Conservation (phyloP, 2,329 filamentous ascomycete species). For the Lecanicillium sp. region DNA sequence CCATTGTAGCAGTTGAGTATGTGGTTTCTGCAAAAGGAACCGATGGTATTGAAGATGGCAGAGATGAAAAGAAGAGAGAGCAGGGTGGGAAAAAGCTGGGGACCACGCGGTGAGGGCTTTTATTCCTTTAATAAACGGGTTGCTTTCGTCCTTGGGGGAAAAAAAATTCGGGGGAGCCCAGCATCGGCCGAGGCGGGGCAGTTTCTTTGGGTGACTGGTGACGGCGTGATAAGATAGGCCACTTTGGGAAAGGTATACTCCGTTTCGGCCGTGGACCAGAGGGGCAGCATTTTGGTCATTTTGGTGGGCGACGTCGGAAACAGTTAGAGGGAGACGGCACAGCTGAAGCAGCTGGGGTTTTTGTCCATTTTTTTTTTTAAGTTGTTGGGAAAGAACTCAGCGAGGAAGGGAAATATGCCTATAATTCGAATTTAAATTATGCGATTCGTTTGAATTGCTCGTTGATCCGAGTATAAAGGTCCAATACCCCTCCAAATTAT, state of each 20-base stretch:
- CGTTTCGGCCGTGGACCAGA: not conserved
- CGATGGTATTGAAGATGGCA: slow-evolving; percentile 8
- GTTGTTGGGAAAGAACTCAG: too few relatives aligned
- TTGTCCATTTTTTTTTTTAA: not conserved
- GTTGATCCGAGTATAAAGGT: too few relatives aligned
- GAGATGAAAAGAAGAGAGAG: slow-evolving; percentile 2
- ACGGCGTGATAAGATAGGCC: slow-evolving; percentile 7
- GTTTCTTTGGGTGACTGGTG: not conserved
- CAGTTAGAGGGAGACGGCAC: too few relatives aligned
- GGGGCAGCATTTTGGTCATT: not conserved
- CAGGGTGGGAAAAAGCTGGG: slow-evolving; percentile 2
- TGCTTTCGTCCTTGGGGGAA: slow-evolving; percentile 7
- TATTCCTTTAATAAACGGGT: slow-evolving; percentile 4
- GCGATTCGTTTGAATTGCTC: too few relatives aligned
- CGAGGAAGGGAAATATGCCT: too few relatives aligned
- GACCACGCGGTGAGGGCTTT: slow-evolving; percentile 13
- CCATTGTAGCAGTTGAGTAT: slow-evolving; percentile 29
- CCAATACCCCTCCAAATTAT: too few relatives aligned
- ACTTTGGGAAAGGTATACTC: not conserved
- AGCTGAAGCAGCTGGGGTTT: not conserved
- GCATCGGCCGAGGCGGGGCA: slow-evolving; percentile 6
- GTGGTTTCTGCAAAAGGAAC: slow-evolving; percentile 8
- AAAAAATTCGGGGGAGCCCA: slow-evolving; percentile 1
- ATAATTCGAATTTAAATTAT: too few relatives aligned
- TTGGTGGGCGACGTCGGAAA: slow-evolving; percentile 2